A percentile compares a stretch with the other conserved stretches of the same genome.
Conservation (phyloP, 768 basidiomycete species). For the Favolaschia claudopus region DNA sequence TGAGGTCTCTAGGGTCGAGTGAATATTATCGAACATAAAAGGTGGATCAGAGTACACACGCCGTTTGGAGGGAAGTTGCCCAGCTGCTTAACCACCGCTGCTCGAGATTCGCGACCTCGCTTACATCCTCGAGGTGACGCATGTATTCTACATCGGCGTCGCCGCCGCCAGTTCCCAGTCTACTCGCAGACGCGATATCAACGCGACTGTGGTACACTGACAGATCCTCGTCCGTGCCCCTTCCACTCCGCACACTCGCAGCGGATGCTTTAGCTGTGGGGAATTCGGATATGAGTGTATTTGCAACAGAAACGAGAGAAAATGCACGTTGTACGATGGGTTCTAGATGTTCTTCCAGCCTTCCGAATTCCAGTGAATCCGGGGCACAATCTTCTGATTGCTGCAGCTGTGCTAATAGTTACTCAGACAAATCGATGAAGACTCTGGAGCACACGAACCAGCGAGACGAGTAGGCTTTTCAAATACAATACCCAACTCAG, state of each 20-base stretch:
- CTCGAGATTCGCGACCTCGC: slow-evolving; percentile 73
- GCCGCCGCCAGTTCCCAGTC: slow-evolving; percentile 63
- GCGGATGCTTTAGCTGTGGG: slow-evolving; percentile 89
- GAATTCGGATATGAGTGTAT: slow-evolving; percentile 77
- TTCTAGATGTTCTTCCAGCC: slow-evolving; percentile 96
- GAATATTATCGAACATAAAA: slow-evolving; percentile 14
- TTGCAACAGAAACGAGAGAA: slow-evolving; percentile 67
- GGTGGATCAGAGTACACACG: slow-evolving; percentile 50
- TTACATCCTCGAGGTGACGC: slow-evolving; percentile 64
- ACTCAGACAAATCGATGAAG: not conserved
- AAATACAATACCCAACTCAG: slow-evolving; percentile 89
- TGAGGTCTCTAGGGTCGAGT: slow-evolving; percentile 60
- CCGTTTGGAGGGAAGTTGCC: slow-evolving; percentile 68
- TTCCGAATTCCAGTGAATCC: slow-evolving; percentile 89
- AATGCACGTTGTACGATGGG: slow-evolving; percentile 88
- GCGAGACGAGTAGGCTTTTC: slow-evolving; percentile 97
- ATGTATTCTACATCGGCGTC: slow-evolving; percentile 78
- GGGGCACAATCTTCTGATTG: slow-evolving; percentile 87
- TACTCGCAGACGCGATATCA: slow-evolving; percentile 65
- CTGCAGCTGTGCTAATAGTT: slow-evolving; percentile 80
- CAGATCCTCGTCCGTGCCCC: slow-evolving; percentile 78
- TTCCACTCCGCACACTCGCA: slow-evolving; percentile 67
- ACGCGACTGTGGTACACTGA: slow-evolving; percentile 77
- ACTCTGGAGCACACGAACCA: slow-evolving; percentile 62
- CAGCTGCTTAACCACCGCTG: slow-evolving; percentile 87